These are phyloP conservation scores for Citrullus colocynthis DNA, from an alignment of 306 rosid genomes.

Conservation along the genomic window DNA sequence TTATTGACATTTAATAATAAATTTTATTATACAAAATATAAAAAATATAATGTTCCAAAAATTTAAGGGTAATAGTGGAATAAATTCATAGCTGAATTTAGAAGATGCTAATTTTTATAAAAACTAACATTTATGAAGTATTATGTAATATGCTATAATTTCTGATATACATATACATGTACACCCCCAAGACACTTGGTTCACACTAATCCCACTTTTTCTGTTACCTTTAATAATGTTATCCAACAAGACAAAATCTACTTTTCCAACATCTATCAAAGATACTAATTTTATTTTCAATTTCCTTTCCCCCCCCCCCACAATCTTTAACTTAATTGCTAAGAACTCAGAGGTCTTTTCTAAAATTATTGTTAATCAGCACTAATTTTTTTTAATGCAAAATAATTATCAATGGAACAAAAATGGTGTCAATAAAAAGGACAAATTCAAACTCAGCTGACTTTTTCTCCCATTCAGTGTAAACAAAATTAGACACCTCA, in stretches of 20 bases:
- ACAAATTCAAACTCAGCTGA: background rate
- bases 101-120: no score
- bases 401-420: background rate
- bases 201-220: background rate
- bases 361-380: background rate
- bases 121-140: no score
- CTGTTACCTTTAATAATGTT: background rate
- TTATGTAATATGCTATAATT: no score
- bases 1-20: no score
- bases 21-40: no score
- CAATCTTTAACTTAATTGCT: background rate
- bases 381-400: background rate
- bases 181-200: no score
- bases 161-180: no score
- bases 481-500: background rate
- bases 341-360: background rate
- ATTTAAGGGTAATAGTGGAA: no score
- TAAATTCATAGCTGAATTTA: no score
- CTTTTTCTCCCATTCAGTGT: background rate
- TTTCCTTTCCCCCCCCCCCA: background rate
- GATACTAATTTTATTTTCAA: background rate
- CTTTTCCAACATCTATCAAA: background rate
- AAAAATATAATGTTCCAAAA: no score
- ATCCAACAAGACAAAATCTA: background rate
- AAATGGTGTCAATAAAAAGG: no score